Percentiles rank a stretch among this genome's conserved stretches.
Conservation (phyloP, 2,329 filamentous ascomycete species). For the Cytospora piceae region DNA sequence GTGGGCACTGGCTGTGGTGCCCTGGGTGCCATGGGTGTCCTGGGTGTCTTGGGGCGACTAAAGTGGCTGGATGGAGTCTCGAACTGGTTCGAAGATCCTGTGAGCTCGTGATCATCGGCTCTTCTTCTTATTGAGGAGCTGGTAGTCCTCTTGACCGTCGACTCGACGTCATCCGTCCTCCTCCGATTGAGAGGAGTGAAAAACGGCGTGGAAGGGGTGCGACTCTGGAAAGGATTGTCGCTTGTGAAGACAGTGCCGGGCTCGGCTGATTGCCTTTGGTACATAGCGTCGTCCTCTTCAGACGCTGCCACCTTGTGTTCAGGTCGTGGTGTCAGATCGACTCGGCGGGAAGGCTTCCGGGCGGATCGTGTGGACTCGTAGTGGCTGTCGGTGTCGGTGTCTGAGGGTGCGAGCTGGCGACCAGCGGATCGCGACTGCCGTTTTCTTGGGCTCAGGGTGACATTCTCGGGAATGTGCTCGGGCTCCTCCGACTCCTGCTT, state of each 20-base stretch:
- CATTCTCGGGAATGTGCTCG: constrained; percentile 42
- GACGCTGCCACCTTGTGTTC: constrained; percentile 58
- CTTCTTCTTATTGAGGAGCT: constrained; percentile 49
- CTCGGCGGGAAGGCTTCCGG: constrained; percentile 25
- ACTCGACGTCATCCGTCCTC: constrained; percentile 50
- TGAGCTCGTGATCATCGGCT: constrained; percentile 55
- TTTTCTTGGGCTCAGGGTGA: constrained; percentile 55
- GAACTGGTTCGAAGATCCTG: constrained; percentile 61
- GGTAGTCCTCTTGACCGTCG: constrained; percentile 43
- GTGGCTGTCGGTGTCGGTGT: constrained; percentile 52
- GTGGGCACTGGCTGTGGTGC: constrained; percentile 32
- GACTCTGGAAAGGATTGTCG: constrained; percentile 93
- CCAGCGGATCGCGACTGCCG: constrained; percentile 58
- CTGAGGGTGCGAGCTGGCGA: constrained; percentile 56
- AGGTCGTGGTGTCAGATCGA: constrained; percentile 44
- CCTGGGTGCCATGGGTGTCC: constrained; percentile 30
- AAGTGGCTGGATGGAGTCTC: constrained; percentile 56
- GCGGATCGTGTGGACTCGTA: constrained; percentile 25
- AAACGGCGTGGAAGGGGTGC: constrained; percentile 68
- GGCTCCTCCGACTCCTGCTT: constrained; percentile 55
- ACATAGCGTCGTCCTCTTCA: constrained; percentile 46
- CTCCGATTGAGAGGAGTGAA: constrained; percentile 55
- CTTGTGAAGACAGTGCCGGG: constrained; percentile 75
- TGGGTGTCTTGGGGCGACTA: constrained; percentile 40
- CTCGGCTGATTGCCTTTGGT: constrained; percentile 45